Evolutionary conservation across 2,329 filamentous ascomycete genomes (phyloP).

Genomic region (Dryadomyces sulphureus): DNA sequence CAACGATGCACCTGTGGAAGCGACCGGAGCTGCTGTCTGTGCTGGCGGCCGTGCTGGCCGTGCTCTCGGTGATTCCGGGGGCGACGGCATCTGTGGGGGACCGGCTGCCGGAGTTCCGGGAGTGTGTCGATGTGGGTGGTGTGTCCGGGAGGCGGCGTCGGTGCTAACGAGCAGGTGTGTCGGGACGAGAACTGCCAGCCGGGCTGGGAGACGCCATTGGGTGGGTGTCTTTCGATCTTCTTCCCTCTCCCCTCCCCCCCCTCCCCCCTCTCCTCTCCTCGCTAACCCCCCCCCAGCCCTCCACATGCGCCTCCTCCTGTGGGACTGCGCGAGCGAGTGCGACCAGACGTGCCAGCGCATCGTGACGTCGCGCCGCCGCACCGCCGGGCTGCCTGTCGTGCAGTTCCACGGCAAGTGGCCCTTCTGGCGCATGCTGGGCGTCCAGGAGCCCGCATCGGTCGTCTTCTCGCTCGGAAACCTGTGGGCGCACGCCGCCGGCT

Average conservation of each 20-base stretch:
- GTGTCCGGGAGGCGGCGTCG: too few species aligned
- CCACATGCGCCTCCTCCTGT: slow-evolving; percentile 73
- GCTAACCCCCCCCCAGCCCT: slow-evolving; percentile 40
- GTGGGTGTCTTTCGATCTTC: slow-evolving; percentile 63
- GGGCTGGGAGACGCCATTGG: slow-evolving; percentile 41
- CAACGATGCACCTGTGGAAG: background rate
- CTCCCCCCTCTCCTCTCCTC: too few species aligned
- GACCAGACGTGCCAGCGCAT: slow-evolving; percentile 97
- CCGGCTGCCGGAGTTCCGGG: slow-evolving; percentile 68
- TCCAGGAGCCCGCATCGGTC: slow-evolving; percentile 90
- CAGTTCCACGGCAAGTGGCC: slow-evolving; percentile 99
- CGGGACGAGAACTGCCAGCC: slow-evolving; percentile 62
- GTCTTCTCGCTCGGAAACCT: slow-evolving; percentile 90
- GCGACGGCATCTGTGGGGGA: slow-evolving; percentile 67
- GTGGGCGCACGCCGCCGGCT: slow-evolving; percentile 66
- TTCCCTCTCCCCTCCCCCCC: background rate
- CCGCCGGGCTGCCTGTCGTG: slow-evolving; percentile 51
- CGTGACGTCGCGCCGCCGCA: slow-evolving; percentile 58
- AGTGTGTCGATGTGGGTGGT: slow-evolving; percentile 63
- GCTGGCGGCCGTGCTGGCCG: slow-evolving; percentile 11
- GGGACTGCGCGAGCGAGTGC: slow-evolving; percentile 88
- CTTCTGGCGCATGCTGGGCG: slow-evolving; percentile 75
- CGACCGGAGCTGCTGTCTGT: background rate
- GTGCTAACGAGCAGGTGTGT: slow-evolving; percentile 47
- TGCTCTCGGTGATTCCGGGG: slow-evolving; percentile 23